Percentiles rank a stretch among this genome's conserved stretches.
phyloP scores from a whole-genome alignment of 345 rosid species.

The Hibiscus syriacus region DNA sequence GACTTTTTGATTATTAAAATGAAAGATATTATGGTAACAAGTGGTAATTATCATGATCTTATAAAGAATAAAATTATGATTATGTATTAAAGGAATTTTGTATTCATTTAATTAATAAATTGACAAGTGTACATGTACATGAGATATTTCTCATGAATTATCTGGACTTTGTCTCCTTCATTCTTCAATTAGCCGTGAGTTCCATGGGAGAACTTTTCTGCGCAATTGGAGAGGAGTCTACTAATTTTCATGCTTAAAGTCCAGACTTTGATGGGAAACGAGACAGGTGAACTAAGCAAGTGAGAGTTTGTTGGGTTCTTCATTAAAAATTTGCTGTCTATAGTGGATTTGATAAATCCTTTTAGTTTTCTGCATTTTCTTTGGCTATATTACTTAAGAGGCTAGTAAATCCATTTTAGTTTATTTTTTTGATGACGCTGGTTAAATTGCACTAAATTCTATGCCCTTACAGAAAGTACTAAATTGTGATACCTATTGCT shows the following conservation, averaged over 20 bases:
- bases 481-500: background rate
- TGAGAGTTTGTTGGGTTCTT: slow-evolving; percentile 73
- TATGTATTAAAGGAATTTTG: too few species aligned
- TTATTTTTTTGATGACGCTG: background rate
- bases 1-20: too few species aligned
- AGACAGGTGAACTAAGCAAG: slow-evolving; percentile 92
- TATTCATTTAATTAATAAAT: too few species aligned
- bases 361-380: background rate
- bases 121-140: too few species aligned
- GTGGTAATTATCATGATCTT: too few species aligned
- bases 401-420: background rate
- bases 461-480: background rate
- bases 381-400: background rate
- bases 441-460: slow-evolving; percentile 4
- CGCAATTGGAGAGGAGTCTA: slow-evolving; percentile 23
- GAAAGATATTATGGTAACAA: too few species aligned
- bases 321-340: slow-evolving; percentile 19
- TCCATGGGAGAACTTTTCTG: too few species aligned
- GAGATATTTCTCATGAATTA: too few species aligned
- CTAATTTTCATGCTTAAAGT: slow-evolving; percentile 20
- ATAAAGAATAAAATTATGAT: too few species aligned
- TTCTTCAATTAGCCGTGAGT: too few species aligned
- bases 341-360: background rate
- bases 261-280: slow-evolving; percentile 40
- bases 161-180: too few species aligned